These are phyloP conservation scores for Mrakia frigida DNA, from an alignment of 768 basidiomycete genomes.

Conservation along the genomic window DNA sequence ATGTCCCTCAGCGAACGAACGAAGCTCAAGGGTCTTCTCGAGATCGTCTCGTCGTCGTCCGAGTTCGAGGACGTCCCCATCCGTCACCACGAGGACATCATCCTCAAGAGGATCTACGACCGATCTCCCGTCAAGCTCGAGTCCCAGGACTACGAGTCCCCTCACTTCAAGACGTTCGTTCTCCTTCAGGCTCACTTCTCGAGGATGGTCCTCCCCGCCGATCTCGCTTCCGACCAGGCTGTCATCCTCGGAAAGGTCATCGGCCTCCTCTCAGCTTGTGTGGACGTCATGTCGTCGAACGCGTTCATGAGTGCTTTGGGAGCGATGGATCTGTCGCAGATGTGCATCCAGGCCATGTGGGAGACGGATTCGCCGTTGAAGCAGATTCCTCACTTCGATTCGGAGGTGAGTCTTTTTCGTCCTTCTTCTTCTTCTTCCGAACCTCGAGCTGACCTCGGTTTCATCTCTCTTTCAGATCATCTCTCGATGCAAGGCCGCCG, in stretches of 20 bases:
- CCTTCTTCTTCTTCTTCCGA: neutral
- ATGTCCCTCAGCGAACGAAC: constrained; percentile 92
- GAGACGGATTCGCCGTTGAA: constrained; percentile 91
- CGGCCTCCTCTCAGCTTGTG: constrained; percentile 85
- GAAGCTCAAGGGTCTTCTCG: constrained; percentile 91
- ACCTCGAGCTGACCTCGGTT: neutral
- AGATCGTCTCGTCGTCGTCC: constrained; percentile 93
- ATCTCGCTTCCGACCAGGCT: constrained; percentile 85
- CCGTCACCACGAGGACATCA: constrained; percentile 72
- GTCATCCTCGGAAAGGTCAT: constrained; percentile 84
- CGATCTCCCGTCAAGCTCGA: constrained; percentile 90
- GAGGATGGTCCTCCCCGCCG: constrained; percentile 82
- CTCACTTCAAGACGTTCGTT: constrained; percentile 97
- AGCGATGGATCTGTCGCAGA: constrained; percentile 96
- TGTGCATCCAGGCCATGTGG: constrained; percentile 98
- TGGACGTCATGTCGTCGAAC: constrained; percentile 97
- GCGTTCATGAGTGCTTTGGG: constrained; percentile 89
- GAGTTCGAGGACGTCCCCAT: constrained; percentile 95
- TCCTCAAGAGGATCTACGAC: constrained; percentile 86
- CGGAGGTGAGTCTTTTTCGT: constrained; percentile 56
- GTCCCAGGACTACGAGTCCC: constrained; percentile 80
- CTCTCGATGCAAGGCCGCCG: constrained; percentile 73
- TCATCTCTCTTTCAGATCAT: constrained; percentile 54
- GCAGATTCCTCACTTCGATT: constrained; percentile 94
- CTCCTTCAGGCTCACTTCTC: constrained; percentile 96